Evolutionary conservation across 441 rosid genomes (phyloP).

Genomic region (Breynia disticha): DNA sequence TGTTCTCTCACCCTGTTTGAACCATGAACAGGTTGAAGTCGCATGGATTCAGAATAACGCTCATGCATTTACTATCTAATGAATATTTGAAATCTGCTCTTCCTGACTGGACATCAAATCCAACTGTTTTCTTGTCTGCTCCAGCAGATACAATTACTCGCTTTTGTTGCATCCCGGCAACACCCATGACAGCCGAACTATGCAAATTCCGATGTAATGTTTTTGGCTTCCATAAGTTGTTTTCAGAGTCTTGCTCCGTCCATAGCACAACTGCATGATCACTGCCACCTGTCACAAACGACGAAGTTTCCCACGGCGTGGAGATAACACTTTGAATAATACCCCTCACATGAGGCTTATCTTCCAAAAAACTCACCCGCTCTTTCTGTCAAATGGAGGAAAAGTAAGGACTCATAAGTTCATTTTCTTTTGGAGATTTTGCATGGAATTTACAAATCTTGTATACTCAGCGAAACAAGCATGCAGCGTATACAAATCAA

Average conservation of each 20-base stretch:
- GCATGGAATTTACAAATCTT: no score
- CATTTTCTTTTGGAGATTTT: not conserved
- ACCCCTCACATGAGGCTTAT: constrained; percentile 83
- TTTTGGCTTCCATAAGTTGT: constrained; percentile 59
- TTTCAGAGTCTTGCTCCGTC: constrained; percentile 53
- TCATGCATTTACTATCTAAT: constrained; percentile 89
- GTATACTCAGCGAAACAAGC: no score
- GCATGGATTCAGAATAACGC: constrained; percentile 78
- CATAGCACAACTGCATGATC: constrained; percentile 83
- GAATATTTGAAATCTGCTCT: constrained; percentile 71
- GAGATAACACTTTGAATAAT: constrained; percentile 66
- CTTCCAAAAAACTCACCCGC: constrained; percentile 54
- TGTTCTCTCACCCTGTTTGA: constrained; percentile 72
- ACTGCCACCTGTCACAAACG: constrained; percentile 80
- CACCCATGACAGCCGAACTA: constrained; percentile 94
- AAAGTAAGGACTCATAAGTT: constrained; percentile 6
- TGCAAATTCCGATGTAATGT: constrained; percentile 60
- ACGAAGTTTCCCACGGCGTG: constrained; percentile 71
- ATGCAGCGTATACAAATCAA: not conserved
- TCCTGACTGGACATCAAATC: constrained; percentile 61
- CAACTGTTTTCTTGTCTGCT: constrained; percentile 69
- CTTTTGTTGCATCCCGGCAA: constrained; percentile 79
- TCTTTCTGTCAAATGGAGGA: constrained; percentile 35
- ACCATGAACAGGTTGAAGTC: constrained; percentile 97
- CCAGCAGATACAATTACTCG: constrained; percentile 72